Conservation (phyloP, 1,284 basidiomycete genomes). For the Phylloboletellus chloephorus region DNA sequence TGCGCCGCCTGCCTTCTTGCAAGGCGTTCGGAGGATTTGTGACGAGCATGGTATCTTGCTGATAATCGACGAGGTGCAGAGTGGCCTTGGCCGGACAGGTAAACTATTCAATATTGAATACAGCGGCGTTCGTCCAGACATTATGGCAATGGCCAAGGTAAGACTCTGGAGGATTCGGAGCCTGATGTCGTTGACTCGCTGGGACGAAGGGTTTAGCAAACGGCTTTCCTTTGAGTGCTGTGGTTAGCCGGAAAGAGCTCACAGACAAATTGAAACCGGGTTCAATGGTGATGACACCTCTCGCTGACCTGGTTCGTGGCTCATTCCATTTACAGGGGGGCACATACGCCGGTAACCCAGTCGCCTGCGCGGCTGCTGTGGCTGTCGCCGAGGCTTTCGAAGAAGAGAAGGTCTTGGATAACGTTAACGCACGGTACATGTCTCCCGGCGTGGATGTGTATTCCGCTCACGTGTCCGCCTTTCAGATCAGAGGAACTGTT, state of each 20-base stretch:
- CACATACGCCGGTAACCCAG: slow-evolving; percentile 87
- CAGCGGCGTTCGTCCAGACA: slow-evolving; percentile 79
- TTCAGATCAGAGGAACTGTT: slow-evolving; percentile 71
- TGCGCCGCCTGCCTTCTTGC: slow-evolving; percentile 76
- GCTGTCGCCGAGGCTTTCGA: slow-evolving; percentile 76
- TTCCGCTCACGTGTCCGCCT: slow-evolving; percentile 7
- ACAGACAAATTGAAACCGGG: slow-evolving; percentile 79
- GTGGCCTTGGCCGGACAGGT: slow-evolving; percentile 89
- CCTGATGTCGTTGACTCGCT: slow-evolving; percentile 5
- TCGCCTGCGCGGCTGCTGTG: slow-evolving; percentile 82
- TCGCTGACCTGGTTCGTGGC: neutral
- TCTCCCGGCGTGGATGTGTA: neutral
- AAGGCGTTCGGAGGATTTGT: slow-evolving; percentile 78
- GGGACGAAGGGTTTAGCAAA: slow-evolving; percentile 74
- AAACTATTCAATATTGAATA: slow-evolving; percentile 78
- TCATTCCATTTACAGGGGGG: slow-evolving; percentile 54
- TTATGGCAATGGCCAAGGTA: slow-evolving; percentile 86
- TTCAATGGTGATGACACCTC: slow-evolving; percentile 53
- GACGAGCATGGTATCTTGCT: slow-evolving; percentile 81
- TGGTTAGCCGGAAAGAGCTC: slow-evolving; percentile 77
- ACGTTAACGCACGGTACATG: slow-evolving; percentile 65
- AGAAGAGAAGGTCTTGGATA: slow-evolving; percentile 74
- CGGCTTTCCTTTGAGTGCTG: slow-evolving; percentile 88
- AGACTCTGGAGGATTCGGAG: slow-evolving; percentile 1
- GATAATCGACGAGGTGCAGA: slow-evolving; percentile 87